Conservation (phyloP, 108 stramenopile species). For the Discostella stelligeroides region DNA sequence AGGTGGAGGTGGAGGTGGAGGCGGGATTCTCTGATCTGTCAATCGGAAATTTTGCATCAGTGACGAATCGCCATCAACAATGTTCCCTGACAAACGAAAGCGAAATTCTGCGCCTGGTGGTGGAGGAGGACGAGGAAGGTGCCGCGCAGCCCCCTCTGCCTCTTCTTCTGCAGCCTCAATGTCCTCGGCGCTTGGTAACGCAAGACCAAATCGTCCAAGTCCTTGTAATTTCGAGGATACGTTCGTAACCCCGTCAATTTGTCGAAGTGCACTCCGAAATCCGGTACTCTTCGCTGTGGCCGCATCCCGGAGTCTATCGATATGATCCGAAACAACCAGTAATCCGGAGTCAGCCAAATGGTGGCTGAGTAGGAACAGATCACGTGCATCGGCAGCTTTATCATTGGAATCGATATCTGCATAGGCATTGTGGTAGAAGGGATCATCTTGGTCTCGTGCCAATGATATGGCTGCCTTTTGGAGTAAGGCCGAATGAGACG, state of each 20-base stretch:
- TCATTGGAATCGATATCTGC: slow-evolving; percentile 8
- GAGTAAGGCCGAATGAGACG: slow-evolving; percentile 16
- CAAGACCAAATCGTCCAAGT: slow-evolving; percentile 33
- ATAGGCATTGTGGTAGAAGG: slow-evolving; percentile 23
- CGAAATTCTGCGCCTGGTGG: slow-evolving; percentile 13
- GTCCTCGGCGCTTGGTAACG: slow-evolving; percentile 45
- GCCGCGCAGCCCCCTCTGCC: slow-evolving; percentile 9
- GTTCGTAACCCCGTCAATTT: slow-evolving; percentile 49
- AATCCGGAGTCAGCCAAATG: slow-evolving; percentile 48
- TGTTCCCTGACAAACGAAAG: slow-evolving; percentile 8
- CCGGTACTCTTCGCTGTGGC: slow-evolving; percentile 41
- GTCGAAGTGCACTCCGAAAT: slow-evolving; percentile 43
- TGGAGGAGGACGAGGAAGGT: slow-evolving; percentile 6
- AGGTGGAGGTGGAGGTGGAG: slow-evolving; percentile 6
- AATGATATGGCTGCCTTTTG: slow-evolving; percentile 34
- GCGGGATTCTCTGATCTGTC: not conserved
- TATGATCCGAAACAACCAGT: slow-evolving; percentile 48
- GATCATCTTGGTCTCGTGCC: slow-evolving; percentile 40
- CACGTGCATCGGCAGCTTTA: slow-evolving; percentile 34
- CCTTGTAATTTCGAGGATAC: slow-evolving; percentile 42
- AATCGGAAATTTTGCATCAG: slow-evolving; percentile 5
- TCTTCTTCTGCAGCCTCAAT: slow-evolving; percentile 51
- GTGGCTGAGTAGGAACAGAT: slow-evolving; percentile 47
- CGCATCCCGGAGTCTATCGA: slow-evolving; percentile 40
- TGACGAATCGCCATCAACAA: slow-evolving; percentile 3